Base-by-base conservation (phyloP, 2,329 filamentous ascomycete genomes). In the Phialophora verrucosa region DNA sequence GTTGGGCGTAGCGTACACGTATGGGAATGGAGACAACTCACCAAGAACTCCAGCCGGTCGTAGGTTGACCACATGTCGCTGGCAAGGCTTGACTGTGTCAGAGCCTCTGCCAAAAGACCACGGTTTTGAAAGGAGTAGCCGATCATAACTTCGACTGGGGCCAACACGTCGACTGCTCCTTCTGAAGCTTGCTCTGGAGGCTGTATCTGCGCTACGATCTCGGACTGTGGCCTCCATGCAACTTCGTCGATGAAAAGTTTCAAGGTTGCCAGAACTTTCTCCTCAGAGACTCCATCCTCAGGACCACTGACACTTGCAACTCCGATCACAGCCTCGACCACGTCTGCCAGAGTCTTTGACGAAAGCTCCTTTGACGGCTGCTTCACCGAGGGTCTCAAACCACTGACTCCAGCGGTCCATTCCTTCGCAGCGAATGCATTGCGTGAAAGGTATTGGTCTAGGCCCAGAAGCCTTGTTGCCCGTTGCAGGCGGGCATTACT, bases 281-380 rank as follows among this genome's bases (percentile, higher is more conserved):
- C 56, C 78, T 72, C 17, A 89, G 77, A 0, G 89, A 90, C 70
- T 12, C 17, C 54, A 49, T 20, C 17, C 87, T 89, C 0, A 12
- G 79, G 56, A 0, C 91, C 90, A 60, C 91, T 85, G 0, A 90
- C 67, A 72, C 86, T 93, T 0, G 90, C 85, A 0, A 88, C 91
- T 0, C 92, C 94, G 23, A 97, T 89, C 0, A 97, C 81, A 0
- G 93, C 87, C 75, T 98, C 94, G 0, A 97, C 85, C 0, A 97
- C 89, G 73, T 98, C 94, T 3, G 94, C 94, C 7, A 97, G 84
- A 0, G 87, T 87, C 75, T 98, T 98, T 1, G 88, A 90, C 0
- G 91, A 90, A 35, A 93, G 74, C 14, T 75, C 78, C 54, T 73
- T 77, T 67, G 42, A 38, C 35, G 1, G 69, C 60, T 7, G 62